Conservation (phyloP, 306 rosid genomes). For the Medicago truncatula region DNA sequence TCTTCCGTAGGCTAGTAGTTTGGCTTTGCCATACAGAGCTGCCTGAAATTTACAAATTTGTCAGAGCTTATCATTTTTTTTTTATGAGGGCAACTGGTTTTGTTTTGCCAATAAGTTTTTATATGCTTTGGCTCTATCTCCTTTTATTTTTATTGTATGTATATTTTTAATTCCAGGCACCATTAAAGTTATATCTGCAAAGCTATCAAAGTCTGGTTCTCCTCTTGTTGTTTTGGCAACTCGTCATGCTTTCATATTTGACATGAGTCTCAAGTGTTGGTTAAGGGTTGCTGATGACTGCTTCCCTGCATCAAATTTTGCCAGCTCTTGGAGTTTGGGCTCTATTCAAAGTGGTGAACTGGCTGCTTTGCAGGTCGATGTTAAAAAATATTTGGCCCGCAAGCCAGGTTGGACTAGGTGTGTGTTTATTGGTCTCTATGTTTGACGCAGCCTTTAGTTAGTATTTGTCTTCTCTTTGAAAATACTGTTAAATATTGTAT, state of each 20-base stretch:
- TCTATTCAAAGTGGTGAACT: slow-evolving; percentile 91
- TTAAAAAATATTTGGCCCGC: slow-evolving; percentile 91
- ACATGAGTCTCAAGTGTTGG: slow-evolving; percentile 92
- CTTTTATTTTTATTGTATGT: slow-evolving; percentile 4
- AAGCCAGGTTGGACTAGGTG: slow-evolving; percentile 99
- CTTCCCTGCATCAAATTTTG: slow-evolving; percentile 95
- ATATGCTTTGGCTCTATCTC: slow-evolving; percentile 8
- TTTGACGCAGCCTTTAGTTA: slow-evolving; percentile 7
- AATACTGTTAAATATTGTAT: slow-evolving; percentile 14
- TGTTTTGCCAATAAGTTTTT: slow-evolving; percentile 18
- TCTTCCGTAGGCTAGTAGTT: not conserved
- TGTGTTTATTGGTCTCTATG: slow-evolving; percentile 45
- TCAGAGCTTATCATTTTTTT: slow-evolving; percentile 13
- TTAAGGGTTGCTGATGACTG: slow-evolving; percentile 98
- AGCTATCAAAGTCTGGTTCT: slow-evolving; percentile 76
- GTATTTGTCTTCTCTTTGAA: slow-evolving; percentile 28
- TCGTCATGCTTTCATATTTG: slow-evolving; percentile 95
- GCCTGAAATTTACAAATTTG: slow-evolving; percentile 12
- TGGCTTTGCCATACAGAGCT: slow-evolving; percentile 1
- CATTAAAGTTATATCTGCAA: slow-evolving; percentile 84
- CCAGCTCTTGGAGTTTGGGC: slow-evolving; percentile 97
- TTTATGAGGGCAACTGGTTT: not conserved
- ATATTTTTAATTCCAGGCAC: slow-evolving; percentile 54
- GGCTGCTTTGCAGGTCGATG: slow-evolving; percentile 96
- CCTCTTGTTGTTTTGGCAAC: slow-evolving; percentile 88